A percentile compares a stretch with the other conserved stretches of the same genome.
Evolutionary conservation across 441 rosid genomes (phyloP).

Genomic region (Adansonia rubrostipa): DNA sequence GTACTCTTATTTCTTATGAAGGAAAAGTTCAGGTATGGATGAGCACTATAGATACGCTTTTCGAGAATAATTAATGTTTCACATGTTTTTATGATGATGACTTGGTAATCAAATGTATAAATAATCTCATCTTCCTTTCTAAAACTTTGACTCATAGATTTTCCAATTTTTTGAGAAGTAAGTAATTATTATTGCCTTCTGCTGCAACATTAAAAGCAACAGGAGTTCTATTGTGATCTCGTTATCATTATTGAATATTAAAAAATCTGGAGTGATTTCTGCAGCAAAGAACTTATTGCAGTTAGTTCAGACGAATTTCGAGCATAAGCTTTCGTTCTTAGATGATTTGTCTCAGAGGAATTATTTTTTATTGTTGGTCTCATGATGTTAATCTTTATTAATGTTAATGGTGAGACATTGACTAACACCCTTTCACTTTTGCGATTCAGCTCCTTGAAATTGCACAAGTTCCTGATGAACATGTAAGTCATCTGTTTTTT

Average conservation of each 20-base stretch:
- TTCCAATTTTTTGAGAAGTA: neutral
- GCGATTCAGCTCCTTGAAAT: conserved; percentile 83
- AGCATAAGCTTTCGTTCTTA: neutral
- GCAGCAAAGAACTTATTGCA: neutral
- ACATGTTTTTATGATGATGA: neutral
- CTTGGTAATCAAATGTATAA: neutral
- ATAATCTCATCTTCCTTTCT: neutral
- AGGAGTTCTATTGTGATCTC: neutral
- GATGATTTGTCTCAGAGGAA: neutral
- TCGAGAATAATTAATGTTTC: neutral
- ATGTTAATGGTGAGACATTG: neutral
- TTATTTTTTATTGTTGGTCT: neutral
- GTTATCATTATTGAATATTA: neutral
- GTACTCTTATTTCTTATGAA: conserved; percentile 91
- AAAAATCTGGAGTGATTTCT: neutral
- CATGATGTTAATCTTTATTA: neutral
- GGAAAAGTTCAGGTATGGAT: conserved; percentile 82
- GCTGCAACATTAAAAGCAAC: neutral
- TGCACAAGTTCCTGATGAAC: conserved; percentile 91
- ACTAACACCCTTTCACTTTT: conserved; percentile 12
- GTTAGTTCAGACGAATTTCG: neutral
- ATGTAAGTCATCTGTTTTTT: conserved; percentile 54
- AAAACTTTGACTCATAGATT: neutral
- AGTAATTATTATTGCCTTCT: neutral
- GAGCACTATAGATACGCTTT: neutral